Evolutionary conservation across 495 filamentous ascomycete species (phyloP).

Genomic region (Neurospora hispaniola): DNA sequence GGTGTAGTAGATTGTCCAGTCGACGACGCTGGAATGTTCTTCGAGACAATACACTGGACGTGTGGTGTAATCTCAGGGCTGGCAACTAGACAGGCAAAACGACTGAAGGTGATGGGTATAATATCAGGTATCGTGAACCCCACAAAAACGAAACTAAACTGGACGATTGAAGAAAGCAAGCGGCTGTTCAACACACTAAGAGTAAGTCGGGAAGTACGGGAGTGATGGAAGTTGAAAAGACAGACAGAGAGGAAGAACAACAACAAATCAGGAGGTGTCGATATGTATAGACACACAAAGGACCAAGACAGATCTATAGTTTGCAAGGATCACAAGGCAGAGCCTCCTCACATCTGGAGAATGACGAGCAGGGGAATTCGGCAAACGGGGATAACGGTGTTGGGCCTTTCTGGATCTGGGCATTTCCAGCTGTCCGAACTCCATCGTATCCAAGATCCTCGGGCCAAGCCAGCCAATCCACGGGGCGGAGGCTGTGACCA

Average conservation of each 20-base stretch:
- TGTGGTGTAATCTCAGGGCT: neutral
- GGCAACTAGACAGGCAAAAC: neutral
- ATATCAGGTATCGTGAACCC: neutral
- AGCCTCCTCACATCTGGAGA: neutral
- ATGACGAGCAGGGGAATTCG: neutral
- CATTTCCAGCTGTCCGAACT: constrained; percentile 8
- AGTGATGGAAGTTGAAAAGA: neutral
- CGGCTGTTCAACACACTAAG: neutral
- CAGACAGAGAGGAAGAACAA: neutral
- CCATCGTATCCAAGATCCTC: constrained; percentile 8
- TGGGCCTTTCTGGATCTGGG: neutral
- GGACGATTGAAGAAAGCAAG: neutral
- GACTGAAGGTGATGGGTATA: neutral
- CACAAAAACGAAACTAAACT: neutral
- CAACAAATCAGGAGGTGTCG: neutral
- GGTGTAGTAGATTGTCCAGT: neutral
- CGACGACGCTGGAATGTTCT: neutral
- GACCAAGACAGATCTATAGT: neutral
- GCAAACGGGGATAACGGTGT: neutral
- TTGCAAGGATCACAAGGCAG: neutral
- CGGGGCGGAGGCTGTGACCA: neutral
- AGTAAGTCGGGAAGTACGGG: neutral
- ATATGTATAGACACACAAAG: neutral
- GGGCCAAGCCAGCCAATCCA: constrained; percentile 1
- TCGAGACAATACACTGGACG: neutral